These are phyloP conservation scores for Apophysomyces sp. DNA, from an alignment of 371 early-diverging fungal genomes.

Conservation along the genomic window DNA sequence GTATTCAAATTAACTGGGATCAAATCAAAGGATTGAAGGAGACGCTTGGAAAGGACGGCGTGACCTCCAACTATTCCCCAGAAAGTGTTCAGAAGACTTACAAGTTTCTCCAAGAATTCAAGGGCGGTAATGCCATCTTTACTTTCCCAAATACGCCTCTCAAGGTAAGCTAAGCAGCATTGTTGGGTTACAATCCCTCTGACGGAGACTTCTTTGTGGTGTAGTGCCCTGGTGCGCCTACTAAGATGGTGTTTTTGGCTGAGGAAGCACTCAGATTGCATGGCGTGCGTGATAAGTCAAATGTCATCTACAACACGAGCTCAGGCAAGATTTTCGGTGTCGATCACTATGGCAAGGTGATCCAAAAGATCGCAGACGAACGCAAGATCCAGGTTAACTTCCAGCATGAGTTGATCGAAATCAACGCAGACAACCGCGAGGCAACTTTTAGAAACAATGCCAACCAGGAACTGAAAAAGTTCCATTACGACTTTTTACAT, in stretches of 20 bases:
- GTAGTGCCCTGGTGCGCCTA: constrained; percentile 88
- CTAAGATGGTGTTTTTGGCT: constrained; percentile 88
- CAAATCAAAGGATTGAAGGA: constrained; percentile 76
- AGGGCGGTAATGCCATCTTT: constrained; percentile 86
- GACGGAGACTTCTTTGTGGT: background rate
- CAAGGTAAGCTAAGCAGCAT: no score
- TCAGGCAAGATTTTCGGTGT: constrained; percentile 86
- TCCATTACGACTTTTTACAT: constrained; percentile 82
- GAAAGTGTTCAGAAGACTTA: constrained; percentile 76
- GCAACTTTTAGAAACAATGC: constrained; percentile 73
- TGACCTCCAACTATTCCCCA: constrained; percentile 80
- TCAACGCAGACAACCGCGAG: constrained; percentile 60
- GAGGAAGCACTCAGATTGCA: constrained; percentile 78
- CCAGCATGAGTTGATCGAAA: constrained; percentile 70
- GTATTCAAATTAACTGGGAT: constrained; percentile 80
- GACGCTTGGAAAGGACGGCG: constrained; percentile 79
- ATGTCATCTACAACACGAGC: constrained; percentile 75
- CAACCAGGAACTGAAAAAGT: constrained; percentile 53
- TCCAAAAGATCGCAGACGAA: constrained; percentile 66
- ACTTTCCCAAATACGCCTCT: constrained; percentile 89
- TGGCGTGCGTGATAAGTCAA: constrained; percentile 69
- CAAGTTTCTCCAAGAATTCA: constrained; percentile 71
- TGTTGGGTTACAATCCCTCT: no score
- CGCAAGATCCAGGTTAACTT: constrained; percentile 73
- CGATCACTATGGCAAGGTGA: constrained; percentile 80